These are phyloP conservation scores for Geotrichum australiense DNA, from an alignment of 1,139 yeast species.

Conservation along the genomic window DNA sequence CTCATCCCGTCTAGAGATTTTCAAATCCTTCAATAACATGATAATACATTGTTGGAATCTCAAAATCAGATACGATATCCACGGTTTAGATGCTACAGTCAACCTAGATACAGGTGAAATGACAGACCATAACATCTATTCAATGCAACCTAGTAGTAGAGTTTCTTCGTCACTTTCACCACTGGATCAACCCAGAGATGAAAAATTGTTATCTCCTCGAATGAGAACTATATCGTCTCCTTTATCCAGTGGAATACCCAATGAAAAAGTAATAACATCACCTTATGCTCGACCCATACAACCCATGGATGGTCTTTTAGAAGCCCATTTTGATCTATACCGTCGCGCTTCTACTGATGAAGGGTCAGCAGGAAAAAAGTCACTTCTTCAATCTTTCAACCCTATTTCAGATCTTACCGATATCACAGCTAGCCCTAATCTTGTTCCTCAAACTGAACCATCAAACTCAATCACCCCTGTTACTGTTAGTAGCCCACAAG, in stretches of 20 bases:
- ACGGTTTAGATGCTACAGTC: too few relatives aligned
- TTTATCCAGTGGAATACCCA: background rate
- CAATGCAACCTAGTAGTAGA: too few relatives aligned
- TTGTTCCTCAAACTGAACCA: conserved; percentile 20
- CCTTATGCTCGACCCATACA: too few relatives aligned
- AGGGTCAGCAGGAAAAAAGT: background rate
- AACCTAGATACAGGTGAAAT: too few relatives aligned
- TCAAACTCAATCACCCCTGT: conserved; percentile 17
- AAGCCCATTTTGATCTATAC: background rate
- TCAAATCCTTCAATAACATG: conserved; percentile 7
- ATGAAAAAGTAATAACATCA: too few relatives aligned
- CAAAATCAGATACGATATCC: conserved; percentile 4
- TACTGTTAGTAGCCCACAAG: conserved; percentile 19
- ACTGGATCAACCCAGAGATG: background rate
- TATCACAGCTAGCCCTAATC: conserved; percentile 15
- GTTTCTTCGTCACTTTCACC: conserved; percentile 1
- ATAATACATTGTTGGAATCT: conserved; percentile 13
- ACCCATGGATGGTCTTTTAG: conserved; percentile 5
- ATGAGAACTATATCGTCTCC: background rate
- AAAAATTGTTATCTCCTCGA: background rate
- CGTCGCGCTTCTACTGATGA: background rate
- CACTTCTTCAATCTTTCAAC: background rate
- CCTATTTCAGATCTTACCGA: conserved; percentile 2
- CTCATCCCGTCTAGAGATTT: background rate
- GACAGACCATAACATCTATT: too few relatives aligned